Conservation (phyloP, 768 basidiomycete species). For the Boletus tomentosulus region DNA sequence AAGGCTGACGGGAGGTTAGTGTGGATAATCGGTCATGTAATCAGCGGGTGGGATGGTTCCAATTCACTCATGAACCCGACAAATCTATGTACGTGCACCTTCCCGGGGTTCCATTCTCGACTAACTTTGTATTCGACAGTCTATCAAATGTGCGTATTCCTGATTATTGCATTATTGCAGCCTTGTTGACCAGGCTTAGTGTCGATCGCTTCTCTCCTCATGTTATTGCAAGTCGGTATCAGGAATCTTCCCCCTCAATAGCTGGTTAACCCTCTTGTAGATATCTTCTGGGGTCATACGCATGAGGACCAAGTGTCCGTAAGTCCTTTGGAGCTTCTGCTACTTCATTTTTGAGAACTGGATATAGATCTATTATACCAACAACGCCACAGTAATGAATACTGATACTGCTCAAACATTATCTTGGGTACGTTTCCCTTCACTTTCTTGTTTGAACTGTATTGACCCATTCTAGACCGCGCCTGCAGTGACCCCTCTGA, state of each 20-base stretch:
- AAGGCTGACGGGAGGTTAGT: conserved; percentile 27
- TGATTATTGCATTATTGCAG: not conserved
- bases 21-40: conserved; percentile 55
- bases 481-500: conserved; percentile 67
- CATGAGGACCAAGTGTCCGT: conserved; percentile 73
- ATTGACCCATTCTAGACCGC: conserved; percentile 44
- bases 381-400: conserved; percentile 61
- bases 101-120: not conserved
- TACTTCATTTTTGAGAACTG: not conserved
- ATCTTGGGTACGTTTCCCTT: conserved; percentile 40
- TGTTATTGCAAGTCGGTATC: conserved; percentile 64
- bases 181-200: conserved; percentile 30
- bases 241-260: not conserved
- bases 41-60: conserved; percentile 67
- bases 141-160: conserved; percentile 42
- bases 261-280: conserved; percentile 30
- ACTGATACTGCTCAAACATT: conserved; percentile 52
- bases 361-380: conserved; percentile 62
- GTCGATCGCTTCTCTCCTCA: conserved; percentile 78
- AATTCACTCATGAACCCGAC: conserved; percentile 63
- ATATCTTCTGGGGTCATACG: conserved; percentile 76
- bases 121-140: conserved; percentile 23
- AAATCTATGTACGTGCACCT: conserved; percentile 54
- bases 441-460: conserved; percentile 1
- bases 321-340: conserved; percentile 8